These are phyloP conservation scores for Hypoxylon crocopeplum DNA, from an alignment of 495 filamentous ascomycete genomes.

Conservation along the genomic window DNA sequence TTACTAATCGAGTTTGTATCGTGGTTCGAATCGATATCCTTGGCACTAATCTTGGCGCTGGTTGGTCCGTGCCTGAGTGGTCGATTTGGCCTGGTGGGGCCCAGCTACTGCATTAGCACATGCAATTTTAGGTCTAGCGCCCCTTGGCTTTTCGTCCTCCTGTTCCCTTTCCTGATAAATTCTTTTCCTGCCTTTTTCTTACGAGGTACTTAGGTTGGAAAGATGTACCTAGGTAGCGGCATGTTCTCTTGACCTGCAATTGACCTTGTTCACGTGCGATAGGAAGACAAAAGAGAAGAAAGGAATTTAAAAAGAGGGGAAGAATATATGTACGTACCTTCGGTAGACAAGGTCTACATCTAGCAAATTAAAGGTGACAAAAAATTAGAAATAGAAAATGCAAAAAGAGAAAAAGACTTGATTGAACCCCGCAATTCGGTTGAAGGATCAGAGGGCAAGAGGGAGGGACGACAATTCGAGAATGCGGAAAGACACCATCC, in stretches of 20 bases:
- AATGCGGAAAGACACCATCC: constrained; percentile 35
- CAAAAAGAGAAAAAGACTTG: constrained; percentile 4
- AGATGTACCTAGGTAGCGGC: neutral
- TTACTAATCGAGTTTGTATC: constrained; percentile 35
- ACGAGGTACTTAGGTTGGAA: no score
- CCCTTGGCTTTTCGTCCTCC: constrained; percentile 18
- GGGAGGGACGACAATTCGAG: constrained; percentile 23
- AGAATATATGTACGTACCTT: neutral
- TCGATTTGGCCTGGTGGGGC: constrained; percentile 26
- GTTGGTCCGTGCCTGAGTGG: constrained; percentile 39
- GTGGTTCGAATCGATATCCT: constrained; percentile 40
- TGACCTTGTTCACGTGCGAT: constrained; percentile 8
- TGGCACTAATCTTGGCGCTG: constrained; percentile 35
- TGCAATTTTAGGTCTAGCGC: constrained; percentile 28
- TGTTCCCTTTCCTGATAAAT: constrained; percentile 5
- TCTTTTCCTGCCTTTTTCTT: constrained; percentile 5
- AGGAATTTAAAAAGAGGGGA: neutral
- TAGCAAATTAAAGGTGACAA: no score
- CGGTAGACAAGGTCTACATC: no score
- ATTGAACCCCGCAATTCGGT: constrained; percentile 38
- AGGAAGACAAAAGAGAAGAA: neutral
- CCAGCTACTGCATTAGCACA: constrained; percentile 24
- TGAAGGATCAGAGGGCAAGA: constrained; percentile 16
- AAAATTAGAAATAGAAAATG: constrained; percentile 4
- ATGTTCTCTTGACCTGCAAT: constrained; percentile 1